Evolutionary conservation across 2,329 filamentous ascomycete species (phyloP).

Genomic region (Cercospora brassicicola): DNA sequence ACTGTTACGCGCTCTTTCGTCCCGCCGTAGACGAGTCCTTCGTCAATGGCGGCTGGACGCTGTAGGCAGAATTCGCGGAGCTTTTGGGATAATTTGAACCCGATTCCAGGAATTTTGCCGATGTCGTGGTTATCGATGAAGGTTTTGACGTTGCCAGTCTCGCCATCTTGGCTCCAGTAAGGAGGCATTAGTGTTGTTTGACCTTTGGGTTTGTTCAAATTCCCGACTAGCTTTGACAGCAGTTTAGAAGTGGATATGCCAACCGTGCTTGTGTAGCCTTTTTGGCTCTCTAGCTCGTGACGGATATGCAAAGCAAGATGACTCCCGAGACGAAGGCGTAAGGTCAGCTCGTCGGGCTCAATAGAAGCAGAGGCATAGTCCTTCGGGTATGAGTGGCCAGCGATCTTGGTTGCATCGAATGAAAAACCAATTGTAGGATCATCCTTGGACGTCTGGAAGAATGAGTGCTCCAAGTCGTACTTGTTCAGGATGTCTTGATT

Average conservation of each 20-base stretch:
- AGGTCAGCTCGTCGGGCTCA: slow-evolving; percentile 29
- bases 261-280: slow-evolving; percentile 83
- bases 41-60: slow-evolving; percentile 46
- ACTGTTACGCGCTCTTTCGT: slow-evolving; percentile 63
- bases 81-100: slow-evolving; percentile 71
- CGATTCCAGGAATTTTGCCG: slow-evolving; percentile 80
- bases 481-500: slow-evolving; percentile 71
- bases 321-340: slow-evolving; percentile 72
- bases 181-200: slow-evolving; percentile 81
- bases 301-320: slow-evolving; percentile 78
- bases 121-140: slow-evolving; percentile 79
- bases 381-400: slow-evolving; percentile 62
- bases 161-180: background rate
- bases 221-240: slow-evolving; percentile 80
- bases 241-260: slow-evolving; percentile 87
- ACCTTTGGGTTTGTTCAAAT: slow-evolving; percentile 78
- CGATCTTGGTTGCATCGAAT: slow-evolving; percentile 69
- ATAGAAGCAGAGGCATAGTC: slow-evolving; percentile 11
- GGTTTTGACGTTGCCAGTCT: slow-evolving; percentile 54
- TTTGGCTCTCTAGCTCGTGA: slow-evolving; percentile 68
- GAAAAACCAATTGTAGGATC: slow-evolving; percentile 79
- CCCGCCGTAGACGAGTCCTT: slow-evolving; percentile 50
- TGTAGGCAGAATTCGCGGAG: slow-evolving; percentile 63
- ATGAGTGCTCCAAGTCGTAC: slow-evolving; percentile 65
- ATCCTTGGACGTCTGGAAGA: slow-evolving; percentile 71